Percentiles rank a stretch among this genome's conserved stretches.
phyloP scores from a whole-genome alignment of 371 early-diverging fungal species.

The Mortierella sp. region DNA sequence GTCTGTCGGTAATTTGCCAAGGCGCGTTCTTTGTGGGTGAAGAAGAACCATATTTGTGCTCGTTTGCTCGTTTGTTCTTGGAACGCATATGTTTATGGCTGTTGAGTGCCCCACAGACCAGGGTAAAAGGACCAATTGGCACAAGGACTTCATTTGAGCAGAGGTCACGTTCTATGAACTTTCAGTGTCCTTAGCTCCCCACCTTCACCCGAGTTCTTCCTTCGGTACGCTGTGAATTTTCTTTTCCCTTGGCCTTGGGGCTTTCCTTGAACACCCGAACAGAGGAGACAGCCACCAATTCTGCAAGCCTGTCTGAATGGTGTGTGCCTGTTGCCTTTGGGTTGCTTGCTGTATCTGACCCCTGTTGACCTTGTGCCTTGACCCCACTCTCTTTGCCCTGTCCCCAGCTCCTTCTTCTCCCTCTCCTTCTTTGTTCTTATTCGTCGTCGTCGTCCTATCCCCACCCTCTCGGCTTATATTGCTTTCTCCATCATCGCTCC shows the following conservation, averaged over 20 bases:
- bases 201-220: slow-evolving; percentile 8
- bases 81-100: not conserved
- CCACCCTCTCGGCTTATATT: not conserved
- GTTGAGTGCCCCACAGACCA: slow-evolving; percentile 6
- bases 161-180: slow-evolving; percentile 4
- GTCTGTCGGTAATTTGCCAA: slow-evolving; percentile 2
- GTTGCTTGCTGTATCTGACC: too few species aligned
- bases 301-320: not conserved
- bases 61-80: not conserved
- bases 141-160: not conserved
- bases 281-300: not conserved
- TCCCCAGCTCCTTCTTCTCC: not conserved
- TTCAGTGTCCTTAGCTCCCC: not conserved
- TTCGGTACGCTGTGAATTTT: not conserved
- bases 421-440: too few species aligned
- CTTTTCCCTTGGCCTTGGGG: not conserved
- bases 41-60: not conserved
- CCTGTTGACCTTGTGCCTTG: not conserved
- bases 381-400: not conserved
- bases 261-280: slow-evolving; percentile 5
- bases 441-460: not conserved
- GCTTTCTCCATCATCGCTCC: too few species aligned
- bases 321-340: not conserved
- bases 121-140: not conserved
- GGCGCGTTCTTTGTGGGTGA: not conserved